These are phyloP conservation scores for Epichloe bromicola DNA, from an alignment of 2,329 filamentous ascomycete species.

Conservation along the genomic window DNA sequence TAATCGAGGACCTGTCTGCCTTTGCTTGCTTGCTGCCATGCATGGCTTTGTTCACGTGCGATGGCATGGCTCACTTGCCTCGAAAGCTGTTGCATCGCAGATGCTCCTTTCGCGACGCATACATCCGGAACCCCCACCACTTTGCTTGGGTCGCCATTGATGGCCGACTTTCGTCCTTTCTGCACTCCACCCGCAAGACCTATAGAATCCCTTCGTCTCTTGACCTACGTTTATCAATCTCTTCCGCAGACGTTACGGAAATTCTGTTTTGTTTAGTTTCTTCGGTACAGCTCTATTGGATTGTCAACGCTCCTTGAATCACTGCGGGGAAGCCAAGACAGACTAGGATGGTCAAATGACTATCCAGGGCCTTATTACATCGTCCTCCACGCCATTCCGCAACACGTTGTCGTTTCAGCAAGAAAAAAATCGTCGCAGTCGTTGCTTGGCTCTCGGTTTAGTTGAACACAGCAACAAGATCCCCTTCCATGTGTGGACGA, in stretches of 20 bases:
- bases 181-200: slow-evolving; percentile 2
- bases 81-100: slow-evolving; percentile 4
- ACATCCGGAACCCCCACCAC: background rate
- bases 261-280: background rate
- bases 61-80: slow-evolving; percentile 2
- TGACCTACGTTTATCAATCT: background rate
- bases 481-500: background rate
- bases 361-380: background rate
- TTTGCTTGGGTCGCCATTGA: slow-evolving; percentile 1
- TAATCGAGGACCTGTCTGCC: slow-evolving; percentile 1
- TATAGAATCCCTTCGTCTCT: background rate
- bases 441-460: background rate
- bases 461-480: background rate
- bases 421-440: slow-evolving; percentile 3
- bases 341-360: slow-evolving; percentile 4
- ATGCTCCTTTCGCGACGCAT: slow-evolving; percentile 1
- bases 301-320: background rate
- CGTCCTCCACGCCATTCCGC: background rate
- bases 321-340: slow-evolving; percentile 3
- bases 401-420: slow-evolving; percentile 1
- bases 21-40: slow-evolving; percentile 2
- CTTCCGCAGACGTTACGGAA: background rate
- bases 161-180: background rate
- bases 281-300: background rate
- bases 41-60: slow-evolving; percentile 1